Percentiles rank a stretch among this genome's conserved stretches.
phyloP scores from a whole-genome alignment of 345 rosid species.

The Arabidopsis thaliana region DNA sequence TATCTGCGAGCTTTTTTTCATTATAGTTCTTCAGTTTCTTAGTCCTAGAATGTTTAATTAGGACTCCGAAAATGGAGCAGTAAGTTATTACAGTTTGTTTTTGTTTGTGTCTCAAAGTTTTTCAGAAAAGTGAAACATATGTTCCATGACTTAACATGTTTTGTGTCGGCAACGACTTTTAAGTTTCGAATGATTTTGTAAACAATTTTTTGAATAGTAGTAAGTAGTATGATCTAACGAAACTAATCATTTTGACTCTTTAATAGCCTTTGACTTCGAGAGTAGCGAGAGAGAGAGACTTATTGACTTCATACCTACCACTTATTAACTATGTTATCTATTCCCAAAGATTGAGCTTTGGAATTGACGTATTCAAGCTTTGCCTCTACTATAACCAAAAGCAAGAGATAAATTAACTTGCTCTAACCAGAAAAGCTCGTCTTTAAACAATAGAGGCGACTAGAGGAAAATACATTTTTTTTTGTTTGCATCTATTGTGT shows the following conservation, averaged over 20 bases:
- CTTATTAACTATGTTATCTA: constrained; percentile 1
- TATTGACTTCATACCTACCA: neutral
- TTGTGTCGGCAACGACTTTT: constrained; percentile 2
- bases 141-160: constrained; percentile 17
- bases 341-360: constrained; percentile 15
- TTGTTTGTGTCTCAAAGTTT: constrained; percentile 20
- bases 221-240: neutral
- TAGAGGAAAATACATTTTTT: neutral
- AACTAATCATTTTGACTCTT: neutral
- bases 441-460: neutral
- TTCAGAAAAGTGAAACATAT: constrained; percentile 1
- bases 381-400: neutral
- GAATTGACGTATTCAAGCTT: constrained; percentile 2
- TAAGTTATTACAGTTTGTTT: constrained; percentile 26
- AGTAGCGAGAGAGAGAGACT: neutral
- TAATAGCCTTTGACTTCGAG: neutral
- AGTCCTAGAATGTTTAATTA: constrained; percentile 23
- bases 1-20: constrained; percentile 6
- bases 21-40: constrained; percentile 26
- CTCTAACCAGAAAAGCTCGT: constrained; percentile 3
- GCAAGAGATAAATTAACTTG: neutral
- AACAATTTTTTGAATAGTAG: neutral
- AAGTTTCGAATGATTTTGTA: constrained; percentile 1
- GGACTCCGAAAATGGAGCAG: constrained; percentile 35
- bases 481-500: neutral